These are phyloP conservation scores for Aspergillus amoenus DNA, from an alignment of 2,329 filamentous ascomycete genomes.

Conservation along the genomic window DNA sequence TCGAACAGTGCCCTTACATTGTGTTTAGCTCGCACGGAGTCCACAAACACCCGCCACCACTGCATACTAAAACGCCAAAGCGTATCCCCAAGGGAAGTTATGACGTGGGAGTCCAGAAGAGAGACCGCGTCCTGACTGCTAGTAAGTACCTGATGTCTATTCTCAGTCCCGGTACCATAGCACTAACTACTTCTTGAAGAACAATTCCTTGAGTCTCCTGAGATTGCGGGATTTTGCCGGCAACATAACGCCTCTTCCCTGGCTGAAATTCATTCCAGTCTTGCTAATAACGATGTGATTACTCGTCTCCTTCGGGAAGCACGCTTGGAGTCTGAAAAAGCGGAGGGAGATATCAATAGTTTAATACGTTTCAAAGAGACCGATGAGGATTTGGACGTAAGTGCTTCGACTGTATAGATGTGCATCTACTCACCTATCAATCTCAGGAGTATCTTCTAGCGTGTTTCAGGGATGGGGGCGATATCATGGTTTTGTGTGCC, in stretches of 20 bases:
- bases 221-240: conserved; percentile 10
- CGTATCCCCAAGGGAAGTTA: background rate
- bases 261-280: conserved; percentile 9
- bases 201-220: conserved; percentile 12
- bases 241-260: conserved; percentile 11
- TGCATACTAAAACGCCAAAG: conserved; percentile 9
- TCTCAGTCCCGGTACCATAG: background rate
- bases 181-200: background rate
- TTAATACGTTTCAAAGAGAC: conserved; percentile 2
- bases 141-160: conserved; percentile 7
- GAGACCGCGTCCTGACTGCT: conserved; percentile 2
- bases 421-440: background rate
- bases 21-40: conserved; percentile 14
- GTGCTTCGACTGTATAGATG: background rate
- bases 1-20: conserved; percentile 8
- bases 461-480: background rate
- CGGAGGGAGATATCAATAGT: conserved; percentile 8
- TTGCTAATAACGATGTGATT: conserved; percentile 7
- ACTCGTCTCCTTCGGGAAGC: conserved; percentile 10
- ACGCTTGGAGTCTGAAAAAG: conserved; percentile 5
- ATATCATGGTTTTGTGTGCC: conserved; percentile 8
- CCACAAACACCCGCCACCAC: conserved; percentile 15
- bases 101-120: background rate
- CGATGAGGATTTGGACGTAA: background rate
- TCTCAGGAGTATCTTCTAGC: conserved; percentile 11